Evolutionary conservation across 768 basidiomycete species (phyloP).

Genomic region (Tylopilus rubrobrunneus): DNA sequence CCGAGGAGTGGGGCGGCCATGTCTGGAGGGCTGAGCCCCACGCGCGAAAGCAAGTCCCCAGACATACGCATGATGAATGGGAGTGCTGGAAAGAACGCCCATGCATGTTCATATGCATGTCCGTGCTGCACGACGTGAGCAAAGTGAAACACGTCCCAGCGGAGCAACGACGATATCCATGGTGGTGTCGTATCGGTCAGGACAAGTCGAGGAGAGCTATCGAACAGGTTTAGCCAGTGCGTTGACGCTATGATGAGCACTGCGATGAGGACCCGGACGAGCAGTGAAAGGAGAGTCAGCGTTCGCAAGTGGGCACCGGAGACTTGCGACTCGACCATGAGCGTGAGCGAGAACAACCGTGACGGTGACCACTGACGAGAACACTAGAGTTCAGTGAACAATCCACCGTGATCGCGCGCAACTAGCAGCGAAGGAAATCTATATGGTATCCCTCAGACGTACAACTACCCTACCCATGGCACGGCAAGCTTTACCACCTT

Average conservation of each 20-base stretch:
- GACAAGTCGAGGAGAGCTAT: constrained; percentile 25
- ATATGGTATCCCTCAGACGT: no score
- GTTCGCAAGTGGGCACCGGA: constrained; percentile 14
- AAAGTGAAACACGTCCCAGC: constrained; percentile 93
- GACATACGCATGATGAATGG: constrained; percentile 49
- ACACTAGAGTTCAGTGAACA: no score
- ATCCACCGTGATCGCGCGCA: no score
- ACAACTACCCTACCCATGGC: no score
- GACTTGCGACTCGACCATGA: background rate
- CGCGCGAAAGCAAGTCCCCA: constrained; percentile 19
- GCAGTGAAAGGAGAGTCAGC: constrained; percentile 20
- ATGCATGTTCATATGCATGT: constrained; percentile 70
- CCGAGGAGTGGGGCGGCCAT: constrained; percentile 33
- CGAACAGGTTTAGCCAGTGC: constrained; percentile 21
- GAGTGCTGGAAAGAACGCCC: constrained; percentile 81
- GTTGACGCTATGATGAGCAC: constrained; percentile 20
- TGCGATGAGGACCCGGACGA: constrained; percentile 20
- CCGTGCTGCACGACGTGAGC: constrained; percentile 56
- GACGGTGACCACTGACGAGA: no score
- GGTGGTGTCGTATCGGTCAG: constrained; percentile 7
- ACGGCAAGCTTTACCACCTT: no score
- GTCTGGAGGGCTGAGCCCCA: background rate
- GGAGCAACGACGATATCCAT: constrained; percentile 41
- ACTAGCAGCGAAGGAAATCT: no score
- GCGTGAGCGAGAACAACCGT: no score